These are phyloP conservation scores for Angophora floribunda DNA, from an alignment of 345 rosid species.

Conservation along the genomic window DNA sequence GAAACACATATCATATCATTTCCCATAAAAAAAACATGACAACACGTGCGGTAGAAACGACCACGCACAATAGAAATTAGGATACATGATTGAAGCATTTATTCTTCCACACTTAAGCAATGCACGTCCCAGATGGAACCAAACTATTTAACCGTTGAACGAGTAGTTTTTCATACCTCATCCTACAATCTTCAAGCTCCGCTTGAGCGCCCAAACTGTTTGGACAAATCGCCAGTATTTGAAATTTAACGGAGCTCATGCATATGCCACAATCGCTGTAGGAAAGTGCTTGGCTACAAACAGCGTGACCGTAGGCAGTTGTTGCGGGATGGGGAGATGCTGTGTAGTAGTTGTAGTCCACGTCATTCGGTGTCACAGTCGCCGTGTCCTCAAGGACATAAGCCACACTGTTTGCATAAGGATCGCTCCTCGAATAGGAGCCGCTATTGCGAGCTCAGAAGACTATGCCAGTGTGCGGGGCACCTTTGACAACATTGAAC, in stretches of 20 bases:
- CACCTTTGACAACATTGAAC: not conserved
- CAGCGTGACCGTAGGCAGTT: not conserved
- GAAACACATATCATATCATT: not conserved
- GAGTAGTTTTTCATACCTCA: not conserved
- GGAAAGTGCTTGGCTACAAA: not conserved
- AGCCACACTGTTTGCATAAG: not conserved
- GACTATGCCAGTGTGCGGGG: not conserved
- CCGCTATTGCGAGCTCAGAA: not conserved
- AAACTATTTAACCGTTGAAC: accelerated
- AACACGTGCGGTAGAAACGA: not conserved
- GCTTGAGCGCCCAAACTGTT: accelerated
- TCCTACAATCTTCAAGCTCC: not conserved
- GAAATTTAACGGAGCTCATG: not conserved
- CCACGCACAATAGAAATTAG: not conserved
- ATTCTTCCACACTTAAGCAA: not conserved
- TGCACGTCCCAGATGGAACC: accelerated
- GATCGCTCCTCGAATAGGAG: accelerated
- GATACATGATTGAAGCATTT: not conserved
- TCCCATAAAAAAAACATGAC: not conserved
- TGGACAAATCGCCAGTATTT: not conserved
- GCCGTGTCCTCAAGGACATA: not conserved
- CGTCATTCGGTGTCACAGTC: not conserved
- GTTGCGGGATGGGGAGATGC: accelerated
- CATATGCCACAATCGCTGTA: not conserved
- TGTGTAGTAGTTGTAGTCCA: not conserved